Evolutionary conservation across 345 rosid genomes (phyloP).

Genomic region (Erodium maritimum): DNA sequence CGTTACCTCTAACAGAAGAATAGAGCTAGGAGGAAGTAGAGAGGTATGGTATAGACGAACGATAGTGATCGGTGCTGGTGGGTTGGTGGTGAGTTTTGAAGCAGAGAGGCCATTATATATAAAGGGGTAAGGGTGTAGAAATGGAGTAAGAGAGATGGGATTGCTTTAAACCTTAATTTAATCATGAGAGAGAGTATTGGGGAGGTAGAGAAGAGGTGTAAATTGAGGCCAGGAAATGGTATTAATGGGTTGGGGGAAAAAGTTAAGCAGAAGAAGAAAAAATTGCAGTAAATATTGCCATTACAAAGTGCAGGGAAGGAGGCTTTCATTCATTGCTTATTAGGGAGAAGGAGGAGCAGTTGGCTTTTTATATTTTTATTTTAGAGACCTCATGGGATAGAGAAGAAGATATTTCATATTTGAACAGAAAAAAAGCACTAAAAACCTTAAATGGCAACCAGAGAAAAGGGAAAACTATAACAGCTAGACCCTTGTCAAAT

Average conservation of each 20-base stretch:
- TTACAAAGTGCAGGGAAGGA: slow-evolving; percentile 1
- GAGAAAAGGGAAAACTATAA: too few species aligned
- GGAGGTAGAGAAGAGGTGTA: too few species aligned
- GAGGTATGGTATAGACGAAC: background rate
- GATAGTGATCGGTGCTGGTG: background rate
- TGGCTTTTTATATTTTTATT: too few species aligned
- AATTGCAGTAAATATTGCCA: slow-evolving; percentile 31
- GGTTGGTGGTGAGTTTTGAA: slow-evolving; percentile 20
- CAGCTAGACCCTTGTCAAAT: too few species aligned
- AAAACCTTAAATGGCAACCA: too few species aligned
- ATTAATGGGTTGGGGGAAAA: slow-evolving; percentile 32
- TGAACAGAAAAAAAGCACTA: too few species aligned
- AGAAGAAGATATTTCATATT: too few species aligned
- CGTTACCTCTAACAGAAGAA: too few species aligned
- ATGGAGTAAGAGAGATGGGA: slow-evolving; percentile 31
- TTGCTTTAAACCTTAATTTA: slow-evolving; percentile 58
- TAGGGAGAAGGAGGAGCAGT: too few species aligned
- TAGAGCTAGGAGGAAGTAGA: background rate
- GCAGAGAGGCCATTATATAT: background rate
- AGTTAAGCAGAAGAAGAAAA: slow-evolving; percentile 17
- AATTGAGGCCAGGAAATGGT: slow-evolving; percentile 21
- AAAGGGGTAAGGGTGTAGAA: slow-evolving; percentile 14
- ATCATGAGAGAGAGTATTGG: slow-evolving; percentile 55
- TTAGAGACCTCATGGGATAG: too few species aligned
- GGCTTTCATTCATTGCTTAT: too few species aligned